Evolutionary conservation across 768 basidiomycete genomes (phyloP).

Genomic region (Kwoniella sp.): DNA sequence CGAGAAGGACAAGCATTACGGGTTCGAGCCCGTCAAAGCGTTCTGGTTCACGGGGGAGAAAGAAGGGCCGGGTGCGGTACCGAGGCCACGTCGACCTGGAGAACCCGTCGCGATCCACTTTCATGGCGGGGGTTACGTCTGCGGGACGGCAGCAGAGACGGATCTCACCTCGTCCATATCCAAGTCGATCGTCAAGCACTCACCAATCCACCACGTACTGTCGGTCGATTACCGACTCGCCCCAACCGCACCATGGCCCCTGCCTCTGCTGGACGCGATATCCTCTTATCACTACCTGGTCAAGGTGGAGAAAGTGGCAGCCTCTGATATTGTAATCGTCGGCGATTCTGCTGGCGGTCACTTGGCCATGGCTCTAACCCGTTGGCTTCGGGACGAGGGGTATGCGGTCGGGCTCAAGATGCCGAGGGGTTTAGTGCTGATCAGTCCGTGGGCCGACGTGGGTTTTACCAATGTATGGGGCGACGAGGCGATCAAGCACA

Average conservation of each 20-base stretch:
- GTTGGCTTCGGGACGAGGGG: constrained; percentile 84
- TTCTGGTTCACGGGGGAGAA: constrained; percentile 43
- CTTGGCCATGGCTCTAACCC: constrained; percentile 70
- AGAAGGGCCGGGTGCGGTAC: constrained; percentile 8
- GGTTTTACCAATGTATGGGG: constrained; percentile 43
- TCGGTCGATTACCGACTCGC: constrained; percentile 85
- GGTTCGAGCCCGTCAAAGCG: constrained; percentile 28
- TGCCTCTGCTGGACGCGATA: constrained; percentile 79
- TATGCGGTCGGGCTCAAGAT: constrained; percentile 56
- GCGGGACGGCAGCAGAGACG: constrained; percentile 42
- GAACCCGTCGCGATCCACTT: constrained; percentile 39
- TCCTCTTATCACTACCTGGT: constrained; percentile 79
- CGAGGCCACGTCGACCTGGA: constrained; percentile 8
- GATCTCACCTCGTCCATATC: constrained; percentile 35
- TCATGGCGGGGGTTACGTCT: constrained; percentile 42
- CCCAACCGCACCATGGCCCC: constrained; percentile 88
- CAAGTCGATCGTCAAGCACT: constrained; percentile 31
- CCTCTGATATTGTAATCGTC: constrained; percentile 67
- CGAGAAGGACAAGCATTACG: constrained; percentile 13
- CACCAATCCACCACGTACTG: constrained; percentile 38
- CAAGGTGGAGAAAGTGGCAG: constrained; percentile 69
- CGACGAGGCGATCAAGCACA: constrained; percentile 23
- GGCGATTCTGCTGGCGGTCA: constrained; percentile 96
- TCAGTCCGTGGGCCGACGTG: constrained; percentile 95
- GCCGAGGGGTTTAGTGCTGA: constrained; percentile 75